A percentile compares a stretch with the other conserved stretches of the same genome.
Evolutionary conservation across 805 yeast genomes (phyloP).

Genomic region (Wickerhamomyces mucosus): DNA sequence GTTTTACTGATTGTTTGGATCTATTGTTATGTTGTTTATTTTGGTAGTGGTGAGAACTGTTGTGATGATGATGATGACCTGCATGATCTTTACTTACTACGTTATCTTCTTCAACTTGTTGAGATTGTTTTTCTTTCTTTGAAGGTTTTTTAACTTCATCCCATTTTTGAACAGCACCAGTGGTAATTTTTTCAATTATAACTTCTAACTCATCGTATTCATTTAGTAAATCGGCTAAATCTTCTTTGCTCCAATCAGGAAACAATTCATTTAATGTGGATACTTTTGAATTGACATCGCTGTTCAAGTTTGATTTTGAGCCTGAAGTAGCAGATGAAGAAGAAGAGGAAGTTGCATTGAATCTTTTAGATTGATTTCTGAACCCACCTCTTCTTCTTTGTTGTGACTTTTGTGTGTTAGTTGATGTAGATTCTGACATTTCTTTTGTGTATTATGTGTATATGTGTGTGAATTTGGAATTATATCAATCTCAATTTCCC

Average conservation of each 20-base stretch:
- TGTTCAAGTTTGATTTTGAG: slow-evolving; percentile 18
- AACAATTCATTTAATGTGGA: slow-evolving; percentile 71
- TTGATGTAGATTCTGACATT: slow-evolving; percentile 12
- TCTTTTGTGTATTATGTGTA: slow-evolving; percentile 3
- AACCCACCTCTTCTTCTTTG: slow-evolving; percentile 23
- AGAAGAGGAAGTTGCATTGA: slow-evolving; percentile 16
- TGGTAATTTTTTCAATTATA: slow-evolving; percentile 80
- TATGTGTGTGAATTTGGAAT: slow-evolving; percentile 1
- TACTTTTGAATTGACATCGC: slow-evolving; percentile 30
- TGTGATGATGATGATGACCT: slow-evolving; percentile 7
- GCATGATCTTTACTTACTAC: slow-evolving; percentile 5
- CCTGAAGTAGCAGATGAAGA: slow-evolving; percentile 4
- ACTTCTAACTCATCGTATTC: slow-evolving; percentile 74
- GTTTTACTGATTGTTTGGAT: slow-evolving; percentile 8
- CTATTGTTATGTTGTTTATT: slow-evolving; percentile 15
- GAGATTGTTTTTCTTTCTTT: slow-evolving; percentile 43
- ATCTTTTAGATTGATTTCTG: slow-evolving; percentile 39
- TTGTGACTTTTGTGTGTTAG: slow-evolving; percentile 10
- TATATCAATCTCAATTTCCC: too few species aligned
- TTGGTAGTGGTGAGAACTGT: slow-evolving; percentile 8
- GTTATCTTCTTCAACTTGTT: slow-evolving; percentile 13
- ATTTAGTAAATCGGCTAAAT: slow-evolving; percentile 61
- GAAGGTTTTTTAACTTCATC: slow-evolving; percentile 72
- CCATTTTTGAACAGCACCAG: slow-evolving; percentile 88
- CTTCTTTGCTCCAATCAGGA: slow-evolving; percentile 91